Evolutionary conservation across 331 rosid genomes (phyloP), one percentile per base, ranked within the genome.

Genomic region (Pyrus hybrid): DNA sequence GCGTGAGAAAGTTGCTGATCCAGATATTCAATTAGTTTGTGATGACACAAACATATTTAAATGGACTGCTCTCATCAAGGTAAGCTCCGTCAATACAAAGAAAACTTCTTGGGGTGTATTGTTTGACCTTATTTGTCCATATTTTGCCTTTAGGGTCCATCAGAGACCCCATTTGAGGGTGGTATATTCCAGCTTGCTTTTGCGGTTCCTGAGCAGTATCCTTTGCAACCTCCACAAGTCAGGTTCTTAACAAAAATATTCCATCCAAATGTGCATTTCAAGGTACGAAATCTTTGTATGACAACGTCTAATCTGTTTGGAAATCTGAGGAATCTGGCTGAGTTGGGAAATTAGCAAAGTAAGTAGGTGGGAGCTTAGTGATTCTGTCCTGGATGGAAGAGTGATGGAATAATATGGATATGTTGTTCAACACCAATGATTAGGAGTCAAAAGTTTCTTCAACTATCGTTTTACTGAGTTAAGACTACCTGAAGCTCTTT

Each of bases 161-260:
- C 99, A 7, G 99, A 95, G 93, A 95, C 99, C 85, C 97, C 99
- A 25, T 95, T 17, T 70, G 97, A 95, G 12, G 98, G 99, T 8
- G 99, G 99, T 49, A 85, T 95, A 37, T 95, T 92, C 83, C 99
- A 92, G 88, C 97, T 95, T 76, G 97, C 99, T 10, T 95, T 95
- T 71, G 81, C 97, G 21, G 97, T 95, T 76, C 93, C 99, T 1
- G 98, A 92, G 83, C 97, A 89, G 67, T 95, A 92, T 81, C 98
- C 99, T 75, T 77, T 95, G 71, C 99, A 92, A 77, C 99, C 99
- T 10, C 99, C 99, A 41, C 99, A 91, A 92, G 99, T 95, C 80
- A 86, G 99, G 84, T 95, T 95, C 85, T 82, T 95, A 76, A 95
- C 99, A 35, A 95, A 95, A 71, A 95, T 92, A 72, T 95, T 95